Evolutionary conservation across 139 green algal species (phyloP).

Genomic region (Spirogloea muscicola): DNA sequence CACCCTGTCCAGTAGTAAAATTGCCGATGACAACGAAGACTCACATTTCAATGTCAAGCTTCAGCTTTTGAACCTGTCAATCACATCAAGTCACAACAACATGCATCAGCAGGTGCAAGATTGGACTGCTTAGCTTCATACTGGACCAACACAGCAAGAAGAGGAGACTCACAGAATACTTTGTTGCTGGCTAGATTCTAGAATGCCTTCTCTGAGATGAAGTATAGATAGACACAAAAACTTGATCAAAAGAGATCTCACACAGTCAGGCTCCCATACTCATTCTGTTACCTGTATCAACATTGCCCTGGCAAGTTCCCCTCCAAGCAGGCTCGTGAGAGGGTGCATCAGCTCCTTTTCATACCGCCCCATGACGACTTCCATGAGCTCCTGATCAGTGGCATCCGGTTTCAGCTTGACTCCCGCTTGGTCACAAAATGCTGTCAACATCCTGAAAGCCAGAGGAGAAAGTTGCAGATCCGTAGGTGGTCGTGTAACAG

Average conservation of each 20-base stretch:
- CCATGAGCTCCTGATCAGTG: conserved; percentile 39
- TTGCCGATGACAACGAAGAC: neutral
- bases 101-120: no score
- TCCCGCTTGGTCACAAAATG: conserved; percentile 9
- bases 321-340: conserved; percentile 71
- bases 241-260: no score
- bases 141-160: no score
- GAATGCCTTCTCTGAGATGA: no score
- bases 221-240: no score
- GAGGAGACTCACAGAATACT: no score
- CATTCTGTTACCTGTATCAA: conserved; percentile 74
- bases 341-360: conserved; percentile 75
- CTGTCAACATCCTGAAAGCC: conserved; percentile 34
- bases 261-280: neutral
- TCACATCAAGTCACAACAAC: neutral
- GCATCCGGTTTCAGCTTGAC: neutral
- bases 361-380: conserved; percentile 57
- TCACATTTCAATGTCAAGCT: conserved; percentile 43
- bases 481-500: no score
- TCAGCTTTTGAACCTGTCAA: conserved; percentile 40
- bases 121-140: no score
- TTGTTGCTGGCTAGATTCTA: no score
- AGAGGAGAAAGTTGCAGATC: no score
- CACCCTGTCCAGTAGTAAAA: no score
- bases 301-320: conserved; percentile 70